Percentiles rank a stretch among this genome's conserved stretches.
phyloP scores from a whole-genome alignment of 495 filamentous ascomycete species.

The Acidiella bohemica region DNA sequence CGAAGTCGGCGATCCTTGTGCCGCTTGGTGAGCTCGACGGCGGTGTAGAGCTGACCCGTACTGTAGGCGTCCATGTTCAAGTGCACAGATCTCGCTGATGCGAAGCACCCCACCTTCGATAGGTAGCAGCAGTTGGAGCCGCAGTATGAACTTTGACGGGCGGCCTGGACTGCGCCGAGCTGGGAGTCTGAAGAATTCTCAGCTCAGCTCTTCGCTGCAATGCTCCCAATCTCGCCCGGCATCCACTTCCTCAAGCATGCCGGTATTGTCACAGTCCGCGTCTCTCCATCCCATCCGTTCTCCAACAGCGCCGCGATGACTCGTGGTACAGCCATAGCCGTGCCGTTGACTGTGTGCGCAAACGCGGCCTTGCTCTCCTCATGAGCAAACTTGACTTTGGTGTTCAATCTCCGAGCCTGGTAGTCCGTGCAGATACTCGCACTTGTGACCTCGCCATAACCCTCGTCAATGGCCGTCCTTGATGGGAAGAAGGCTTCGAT shows the following conservation, averaged over 20 bases:
- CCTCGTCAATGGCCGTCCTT: conserved; percentile 53
- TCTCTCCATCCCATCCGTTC: conserved; percentile 69
- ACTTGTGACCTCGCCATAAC: conserved; percentile 89
- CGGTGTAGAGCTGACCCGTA: too few species aligned
- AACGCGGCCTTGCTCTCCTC: conserved; percentile 23
- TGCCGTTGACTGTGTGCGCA: conserved; percentile 85
- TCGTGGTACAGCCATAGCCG: conserved; percentile 79
- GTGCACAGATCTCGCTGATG: too few species aligned
- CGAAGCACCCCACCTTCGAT: too few species aligned
- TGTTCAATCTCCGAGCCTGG: conserved; percentile 69
- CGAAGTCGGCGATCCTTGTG: too few species aligned
- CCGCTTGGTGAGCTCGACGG: too few species aligned
- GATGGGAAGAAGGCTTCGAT: conserved; percentile 93
- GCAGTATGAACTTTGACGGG: too few species aligned
- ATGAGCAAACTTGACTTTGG: conserved; percentile 43
- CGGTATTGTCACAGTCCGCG: conserved; percentile 53
- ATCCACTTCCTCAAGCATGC: conserved; percentile 69
- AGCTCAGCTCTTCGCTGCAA: conserved; percentile 1
- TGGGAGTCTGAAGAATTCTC: too few species aligned
- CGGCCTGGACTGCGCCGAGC: too few species aligned
- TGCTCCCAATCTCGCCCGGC: conserved; percentile 23
- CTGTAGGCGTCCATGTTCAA: too few species aligned
- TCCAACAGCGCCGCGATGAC: conserved; percentile 86
- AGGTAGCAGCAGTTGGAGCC: too few species aligned
- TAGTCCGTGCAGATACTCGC: conserved; percentile 91